A percentile compares a stretch with the other conserved stretches of the same genome.
Evolutionary conservation across 768 basidiomycete species (phyloP).

Genomic region (Xanthoconium purpureum): DNA sequence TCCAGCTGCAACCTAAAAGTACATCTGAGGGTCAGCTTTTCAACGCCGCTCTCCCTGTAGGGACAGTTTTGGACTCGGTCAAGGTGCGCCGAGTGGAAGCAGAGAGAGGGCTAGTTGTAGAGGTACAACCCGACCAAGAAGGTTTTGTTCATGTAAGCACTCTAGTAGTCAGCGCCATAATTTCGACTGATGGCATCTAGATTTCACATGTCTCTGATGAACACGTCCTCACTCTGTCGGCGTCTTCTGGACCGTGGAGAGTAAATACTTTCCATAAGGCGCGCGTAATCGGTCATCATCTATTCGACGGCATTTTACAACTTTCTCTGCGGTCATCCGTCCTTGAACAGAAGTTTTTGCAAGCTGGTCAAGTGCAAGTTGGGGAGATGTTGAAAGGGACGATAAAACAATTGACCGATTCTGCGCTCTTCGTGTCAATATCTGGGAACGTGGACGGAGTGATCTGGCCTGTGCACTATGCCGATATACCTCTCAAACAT

Average conservation of each 20-base stretch:
- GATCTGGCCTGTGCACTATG: constrained; percentile 92
- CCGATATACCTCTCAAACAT: constrained; percentile 92
- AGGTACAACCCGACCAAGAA: constrained; percentile 58
- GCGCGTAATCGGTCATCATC: constrained; percentile 82
- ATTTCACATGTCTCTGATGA: constrained; percentile 94
- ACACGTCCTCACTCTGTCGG: constrained; percentile 74
- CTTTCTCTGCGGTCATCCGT: constrained; percentile 82
- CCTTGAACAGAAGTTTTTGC: constrained; percentile 82
- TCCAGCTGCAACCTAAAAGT: constrained; percentile 48
- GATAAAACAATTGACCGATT: constrained; percentile 79
- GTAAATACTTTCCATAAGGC: constrained; percentile 75
- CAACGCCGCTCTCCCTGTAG: constrained; percentile 66
- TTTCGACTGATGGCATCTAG: constrained; percentile 38
- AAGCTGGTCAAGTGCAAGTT: constrained; percentile 75
- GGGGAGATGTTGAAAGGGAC: constrained; percentile 87
- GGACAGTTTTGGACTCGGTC: constrained; percentile 65
- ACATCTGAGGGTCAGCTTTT: constrained; percentile 34
- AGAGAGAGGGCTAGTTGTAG: constrained; percentile 79
- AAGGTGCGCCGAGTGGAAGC: constrained; percentile 72
- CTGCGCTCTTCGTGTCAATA: constrained; percentile 80
- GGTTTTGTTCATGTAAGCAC: constrained; percentile 85
- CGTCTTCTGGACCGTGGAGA: constrained; percentile 75
- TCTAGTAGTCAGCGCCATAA: not conserved
- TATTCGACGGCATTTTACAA: constrained; percentile 84
- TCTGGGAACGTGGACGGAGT: constrained; percentile 89